Evolutionary conservation across 2,329 filamentous ascomycete species (phyloP).

Genomic region (Fusarium austroafricanum): DNA sequence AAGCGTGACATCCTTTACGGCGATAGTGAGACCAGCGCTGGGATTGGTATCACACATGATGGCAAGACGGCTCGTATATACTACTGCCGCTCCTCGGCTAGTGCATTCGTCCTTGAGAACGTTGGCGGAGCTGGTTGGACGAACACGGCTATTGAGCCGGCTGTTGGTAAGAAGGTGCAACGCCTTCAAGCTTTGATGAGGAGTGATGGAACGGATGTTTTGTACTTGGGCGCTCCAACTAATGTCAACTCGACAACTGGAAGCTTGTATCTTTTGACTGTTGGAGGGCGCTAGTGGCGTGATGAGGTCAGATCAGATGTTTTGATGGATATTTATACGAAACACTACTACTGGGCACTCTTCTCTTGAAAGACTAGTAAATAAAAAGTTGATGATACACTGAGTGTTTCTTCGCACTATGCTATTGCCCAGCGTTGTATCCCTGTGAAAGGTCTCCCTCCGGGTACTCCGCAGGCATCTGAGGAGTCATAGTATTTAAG

Average conservation of each 20-base stretch:
- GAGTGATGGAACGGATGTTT: constrained; percentile 21
- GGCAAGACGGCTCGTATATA: constrained; percentile 14
- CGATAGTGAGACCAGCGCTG: constrained; percentile 13
- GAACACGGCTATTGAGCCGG: constrained; percentile 15
- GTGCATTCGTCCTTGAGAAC: constrained; percentile 30
- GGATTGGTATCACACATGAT: constrained; percentile 16
- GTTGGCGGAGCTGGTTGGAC: constrained; percentile 10
- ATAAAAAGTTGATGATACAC: too few species aligned
- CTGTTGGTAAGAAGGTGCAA: constrained; percentile 15
- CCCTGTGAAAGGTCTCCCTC: not conserved
- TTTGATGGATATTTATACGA: not conserved
- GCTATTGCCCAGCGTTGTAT: not conserved
- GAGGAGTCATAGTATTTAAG: not conserved
- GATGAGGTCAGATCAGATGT: not conserved
- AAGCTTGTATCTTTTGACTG: constrained; percentile 15
- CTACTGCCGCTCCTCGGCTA: constrained; percentile 8
- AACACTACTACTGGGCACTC: too few species aligned
- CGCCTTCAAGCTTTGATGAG: constrained; percentile 24
- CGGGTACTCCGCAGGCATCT: not conserved
- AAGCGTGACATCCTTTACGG: constrained; percentile 8
- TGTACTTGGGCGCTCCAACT: constrained; percentile 22
- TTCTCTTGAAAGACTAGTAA: too few species aligned
- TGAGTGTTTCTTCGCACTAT: too few species aligned
- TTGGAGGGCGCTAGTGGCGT: not conserved
- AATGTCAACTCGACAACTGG: constrained; percentile 27